These are phyloP conservation scores for Phalaenopsis aphrodite DNA, from an alignment of 106 monocot genomes.

Conservation along the genomic window DNA sequence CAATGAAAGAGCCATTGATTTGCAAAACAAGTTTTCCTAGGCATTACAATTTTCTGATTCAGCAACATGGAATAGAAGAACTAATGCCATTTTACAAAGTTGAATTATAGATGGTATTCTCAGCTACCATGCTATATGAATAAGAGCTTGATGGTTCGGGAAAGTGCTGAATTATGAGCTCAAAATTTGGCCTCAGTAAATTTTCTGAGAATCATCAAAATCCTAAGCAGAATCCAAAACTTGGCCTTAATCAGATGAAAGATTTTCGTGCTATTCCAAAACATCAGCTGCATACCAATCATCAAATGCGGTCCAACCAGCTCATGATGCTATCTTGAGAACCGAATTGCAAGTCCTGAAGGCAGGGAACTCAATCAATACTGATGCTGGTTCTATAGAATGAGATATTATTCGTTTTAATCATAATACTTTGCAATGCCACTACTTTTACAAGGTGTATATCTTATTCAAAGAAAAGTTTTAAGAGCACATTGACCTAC, in stretches of 20 bases:
- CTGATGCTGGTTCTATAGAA: neutral
- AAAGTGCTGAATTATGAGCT: neutral
- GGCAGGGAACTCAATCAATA: neutral
- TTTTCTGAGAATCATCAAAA: neutral
- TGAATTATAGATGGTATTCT: neutral
- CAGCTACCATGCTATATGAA: neutral
- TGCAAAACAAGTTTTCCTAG: neutral
- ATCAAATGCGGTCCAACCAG: constrained; percentile 39
- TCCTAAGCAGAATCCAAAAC: neutral
- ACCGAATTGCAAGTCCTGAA: constrained; percentile 74
- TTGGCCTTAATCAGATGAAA: neutral
- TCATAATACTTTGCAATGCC: too few species aligned
- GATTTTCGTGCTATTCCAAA: neutral
- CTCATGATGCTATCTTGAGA: constrained; percentile 62
- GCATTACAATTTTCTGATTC: neutral
- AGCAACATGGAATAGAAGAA: neutral
- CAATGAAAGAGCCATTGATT: neutral
- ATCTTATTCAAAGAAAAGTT: too few species aligned
- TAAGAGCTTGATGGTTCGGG: neutral
- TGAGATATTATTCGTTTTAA: neutral
- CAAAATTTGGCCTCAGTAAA: neutral
- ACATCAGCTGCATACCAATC: neutral
- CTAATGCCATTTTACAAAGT: neutral
- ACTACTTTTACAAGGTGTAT: too few species aligned
- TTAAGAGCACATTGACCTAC: too few species aligned